Evolutionary conservation across 306 rosid genomes (phyloP), one percentile per base, ranked within the genome.

Genomic region (Castanea crenata): DNA sequence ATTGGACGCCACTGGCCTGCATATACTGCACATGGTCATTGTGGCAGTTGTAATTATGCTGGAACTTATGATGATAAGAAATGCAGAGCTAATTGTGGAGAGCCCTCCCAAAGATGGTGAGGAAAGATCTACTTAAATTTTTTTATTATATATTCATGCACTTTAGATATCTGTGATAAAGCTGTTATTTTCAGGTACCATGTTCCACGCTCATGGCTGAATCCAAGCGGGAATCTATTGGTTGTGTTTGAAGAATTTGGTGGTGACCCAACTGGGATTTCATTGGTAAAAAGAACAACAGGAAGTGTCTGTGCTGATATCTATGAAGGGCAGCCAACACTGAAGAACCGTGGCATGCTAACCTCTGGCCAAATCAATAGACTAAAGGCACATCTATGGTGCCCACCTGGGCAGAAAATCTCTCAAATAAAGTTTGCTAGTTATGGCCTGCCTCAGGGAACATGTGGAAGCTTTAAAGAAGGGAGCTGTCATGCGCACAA

Each of bases 1-100:
- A 93, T 95, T 1, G 99, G 99, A 69, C 98, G 99, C 79, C 96
- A 95, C 81, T 91, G 92, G 97, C 94, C 99, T 1, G 94, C 74
- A 73, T 90, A 91, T 79, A 84, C 35, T 34, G 97, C 99, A 32
- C 85, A 4, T 0, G 99, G 96, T 19, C 52, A 31, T 44, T 95
- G 99, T 83, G 89, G 86, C 13, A 80, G 77, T 55, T 95, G 98
- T 74, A 34, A 77, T 73, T 95, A 95, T 87, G 91, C 96, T 18
- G 99, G 99, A 83, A 86, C 84, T 71, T 93, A 84, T 41, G 59
- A 69, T 6, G 97, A 91, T 4, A 90, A 82, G 73, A 95, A 95
- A 79, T 95, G 98, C 67, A 76, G 71, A 35, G 84, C 80, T 55
- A 78, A 83, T 13, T 95, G 99, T 69, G 98, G 99, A 59, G 80